Evolutionary conservation across 2,329 filamentous ascomycete genomes (phyloP), one percentile per base, ranked within the genome.

Genomic region (Cladorrhinum sp.): DNA sequence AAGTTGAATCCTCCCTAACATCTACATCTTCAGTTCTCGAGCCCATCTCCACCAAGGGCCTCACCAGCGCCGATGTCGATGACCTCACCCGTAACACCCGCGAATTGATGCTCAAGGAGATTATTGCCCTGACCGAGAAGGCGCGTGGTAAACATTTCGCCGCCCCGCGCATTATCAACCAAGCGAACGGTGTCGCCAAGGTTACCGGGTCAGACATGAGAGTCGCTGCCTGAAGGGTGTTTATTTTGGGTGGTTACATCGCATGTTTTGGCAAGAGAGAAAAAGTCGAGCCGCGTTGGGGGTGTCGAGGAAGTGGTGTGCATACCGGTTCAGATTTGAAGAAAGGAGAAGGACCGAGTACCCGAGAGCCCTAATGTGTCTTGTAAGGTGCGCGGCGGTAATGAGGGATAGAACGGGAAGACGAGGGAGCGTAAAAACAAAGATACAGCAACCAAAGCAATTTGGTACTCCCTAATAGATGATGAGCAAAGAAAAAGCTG

Each of bases 1-100:
- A 9, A 42, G 50, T 9, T 24, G 10, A 57, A 30, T 14, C 57
- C 16, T 24, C n/a, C 48, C 57, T 62, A 23, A 64, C 23, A 63
- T 18, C 3, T 57, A 50, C 9, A 33, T 4, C 12, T 56, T 5
- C 65, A 91, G 91, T 96, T 21, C 79, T 96, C 57, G 85, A 90
- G 69, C 91, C 92, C 1, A 92, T 97, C 64, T 80, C 86, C 54
- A 97, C 92, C 10, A 82, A 84, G 65, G 86, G 85, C 57, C 81
- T 96, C 65, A 90, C 85, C 18, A 63, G 88, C 23, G 86, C 86
- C 57, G 92, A 96, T 73, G 91, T 96, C 57, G 89, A 95, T 67
- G 82, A 84, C 62, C 78, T 96, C 50, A 82, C 88, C 55, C 80
- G 81, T 59, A 82, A 82, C 58, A 91, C 88, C 2, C 83, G 87